Evolutionary conservation across 1,139 yeast genomes (phyloP), one percentile per base, ranked within the genome.

Genomic region (Saccharomyces hybrid): DNA sequence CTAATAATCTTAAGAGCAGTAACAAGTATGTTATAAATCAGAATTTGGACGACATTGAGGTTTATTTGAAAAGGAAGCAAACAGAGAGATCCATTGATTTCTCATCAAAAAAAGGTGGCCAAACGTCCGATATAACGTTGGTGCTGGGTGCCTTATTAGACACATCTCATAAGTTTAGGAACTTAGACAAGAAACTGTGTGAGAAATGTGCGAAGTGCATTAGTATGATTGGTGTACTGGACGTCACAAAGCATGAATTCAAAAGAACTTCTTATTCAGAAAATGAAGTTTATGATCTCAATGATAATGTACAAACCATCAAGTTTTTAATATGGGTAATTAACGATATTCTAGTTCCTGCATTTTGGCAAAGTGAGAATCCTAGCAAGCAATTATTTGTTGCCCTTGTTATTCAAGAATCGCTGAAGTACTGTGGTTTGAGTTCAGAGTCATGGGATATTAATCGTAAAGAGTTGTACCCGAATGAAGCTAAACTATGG

Each of bases 351-450:
- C 75, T 95, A 16, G 85, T 91, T 8, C 88, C 87, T 47, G 81
- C 89, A 1, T 91, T 90, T 67, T 85, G 95, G 82, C 90, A 96
- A 0, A 85, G 97, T 0, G 87, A 85, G 49, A 90, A 90, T 65
- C 96, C 99, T 0, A 81, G 82, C 27, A 82, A 84, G 52, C 99
- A 95, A 67, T 76, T 88, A 57, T 88, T 85, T 65, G 77, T 91
- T 38, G 96, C 97, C 0, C 87, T 81, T 69, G 88, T 95, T 0
- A 88, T 95, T 80, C 99, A 95, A 66, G 95, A 88, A 60, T 84
- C 86, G 51, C 71, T 93, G 52, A 82, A 82, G 57, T 79, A 84
- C 11, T 78, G 93, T 66, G 82, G 81, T 1, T 70, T 88, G 34
- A 79, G 75, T 51, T 64, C 71, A 3, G 56, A 67, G 2, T 65